Evolutionary conservation across 1,284 basidiomycete species (phyloP).

Genomic region (Marasmius tenuissimus): DNA sequence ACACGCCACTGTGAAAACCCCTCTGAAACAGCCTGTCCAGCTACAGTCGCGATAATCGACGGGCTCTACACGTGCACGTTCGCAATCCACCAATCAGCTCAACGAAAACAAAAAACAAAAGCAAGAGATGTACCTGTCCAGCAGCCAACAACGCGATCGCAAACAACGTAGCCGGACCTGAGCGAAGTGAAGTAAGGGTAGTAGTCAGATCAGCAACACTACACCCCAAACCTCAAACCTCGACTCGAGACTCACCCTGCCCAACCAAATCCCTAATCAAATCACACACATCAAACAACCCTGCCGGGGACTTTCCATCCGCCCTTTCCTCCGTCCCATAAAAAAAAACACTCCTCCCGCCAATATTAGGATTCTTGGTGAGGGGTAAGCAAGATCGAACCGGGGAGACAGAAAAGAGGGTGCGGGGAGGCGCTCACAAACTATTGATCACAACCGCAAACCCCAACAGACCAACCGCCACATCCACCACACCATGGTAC

Average conservation of each 20-base stretch:
- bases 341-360: constrained; percentile 57
- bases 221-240: not conserved
- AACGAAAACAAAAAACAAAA: too few species aligned
- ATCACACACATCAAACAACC: constrained; percentile 70
- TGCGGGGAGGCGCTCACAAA: constrained; percentile 25
- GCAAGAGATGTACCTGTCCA: constrained; percentile 59
- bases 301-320: constrained; percentile 39
- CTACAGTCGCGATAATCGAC: constrained; percentile 77
- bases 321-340: constrained; percentile 19
- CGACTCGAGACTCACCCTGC: constrained; percentile 40
- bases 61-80: constrained; percentile 36
- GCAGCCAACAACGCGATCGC: constrained; percentile 76
- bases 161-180: constrained; percentile 69
- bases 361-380: constrained; percentile 59
- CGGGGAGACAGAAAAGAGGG: not conserved
- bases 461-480: constrained; percentile 53
- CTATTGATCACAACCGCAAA: constrained; percentile 79
- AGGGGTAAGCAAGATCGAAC: too few species aligned
- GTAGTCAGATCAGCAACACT: not conserved
- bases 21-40: constrained; percentile 82
- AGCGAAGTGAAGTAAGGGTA: not conserved
- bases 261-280: constrained; percentile 61
- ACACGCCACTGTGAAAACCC: constrained; percentile 84
- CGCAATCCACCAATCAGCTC: too few species aligned
- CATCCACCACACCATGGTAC: constrained; percentile 59